phyloP scores from a whole-genome alignment of 371 early-diverging fungal species.

The Lichtheimia ornata region DNA sequence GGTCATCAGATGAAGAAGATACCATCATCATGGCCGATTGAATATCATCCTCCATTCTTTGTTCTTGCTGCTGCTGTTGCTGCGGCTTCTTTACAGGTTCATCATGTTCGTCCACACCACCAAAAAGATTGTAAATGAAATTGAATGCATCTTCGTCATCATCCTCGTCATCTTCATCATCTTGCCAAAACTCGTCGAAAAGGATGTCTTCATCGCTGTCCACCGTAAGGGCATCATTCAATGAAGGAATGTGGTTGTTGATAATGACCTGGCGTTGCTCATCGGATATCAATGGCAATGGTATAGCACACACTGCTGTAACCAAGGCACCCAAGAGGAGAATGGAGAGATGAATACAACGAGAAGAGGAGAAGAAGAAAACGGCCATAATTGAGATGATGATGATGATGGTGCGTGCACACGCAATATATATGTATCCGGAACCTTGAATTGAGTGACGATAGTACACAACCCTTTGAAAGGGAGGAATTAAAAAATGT shows the following conservation, averaged over 20 bases:
- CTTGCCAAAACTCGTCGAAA: constrained; percentile 1
- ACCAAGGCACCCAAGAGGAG: too few relatives aligned
- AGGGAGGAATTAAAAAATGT: background rate
- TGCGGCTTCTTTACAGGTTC: too few relatives aligned
- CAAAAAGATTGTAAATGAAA: background rate
- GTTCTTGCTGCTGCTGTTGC: too few relatives aligned
- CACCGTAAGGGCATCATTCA: background rate
- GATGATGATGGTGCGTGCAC: background rate
- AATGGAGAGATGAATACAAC: too few relatives aligned
- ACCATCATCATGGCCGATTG: constrained; percentile 5
- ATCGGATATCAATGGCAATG: too few relatives aligned
- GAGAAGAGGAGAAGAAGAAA: background rate
- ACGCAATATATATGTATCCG: background rate
- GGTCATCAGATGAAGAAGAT: constrained; percentile 8
- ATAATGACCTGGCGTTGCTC: background rate
- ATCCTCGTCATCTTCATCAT: background rate
- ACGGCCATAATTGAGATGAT: background rate
- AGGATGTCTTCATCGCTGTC: background rate
- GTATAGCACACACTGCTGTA: too few relatives aligned
- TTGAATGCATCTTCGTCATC: background rate
- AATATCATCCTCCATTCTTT: background rate
- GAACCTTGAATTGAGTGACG: background rate
- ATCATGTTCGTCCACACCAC: background rate
- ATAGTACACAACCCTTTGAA: background rate
- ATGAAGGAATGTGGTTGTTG: background rate